These are phyloP conservation scores for Colletotrichum horii DNA, from an alignment of 2,329 filamentous ascomycete genomes.

Conservation along the genomic window DNA sequence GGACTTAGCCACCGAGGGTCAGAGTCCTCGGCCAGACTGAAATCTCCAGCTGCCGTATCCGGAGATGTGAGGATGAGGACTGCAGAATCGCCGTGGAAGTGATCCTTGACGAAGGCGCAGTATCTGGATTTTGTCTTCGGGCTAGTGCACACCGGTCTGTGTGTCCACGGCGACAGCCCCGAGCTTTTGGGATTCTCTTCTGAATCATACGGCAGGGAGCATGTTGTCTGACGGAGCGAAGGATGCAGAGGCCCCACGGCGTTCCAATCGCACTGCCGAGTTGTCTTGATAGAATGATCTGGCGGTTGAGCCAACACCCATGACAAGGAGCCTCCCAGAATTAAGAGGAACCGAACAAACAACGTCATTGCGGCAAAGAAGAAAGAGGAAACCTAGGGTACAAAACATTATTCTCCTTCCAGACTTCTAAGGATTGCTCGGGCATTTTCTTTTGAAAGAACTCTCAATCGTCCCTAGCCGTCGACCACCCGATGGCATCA, in stretches of 20 bases:
- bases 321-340: fast-evolving
- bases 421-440: not conserved
- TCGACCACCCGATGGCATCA: not conserved
- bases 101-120: slow-evolving; percentile 19
- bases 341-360: not conserved
- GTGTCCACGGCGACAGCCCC: slow-evolving; percentile 7
- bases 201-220: not conserved
- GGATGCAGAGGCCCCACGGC: not conserved
- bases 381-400: fast-evolving
- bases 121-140: not conserved
- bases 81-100: slow-evolving; percentile 12
- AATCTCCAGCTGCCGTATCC: slow-evolving; percentile 7
- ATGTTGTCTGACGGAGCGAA: not conserved
- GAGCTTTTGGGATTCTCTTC: no score
- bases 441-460: not conserved
- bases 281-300: no score
- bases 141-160: slow-evolving; percentile 9
- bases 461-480: not conserved
- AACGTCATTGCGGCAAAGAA: not conserved
- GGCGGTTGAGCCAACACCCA: not conserved
- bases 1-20: not conserved
- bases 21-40: not conserved
- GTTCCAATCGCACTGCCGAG: not conserved
- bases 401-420: fast-evolving
- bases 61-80: slow-evolving; percentile 16